Conservation (phyloP, 345 rosid genomes). For the Arabidopsis suecica region DNA sequence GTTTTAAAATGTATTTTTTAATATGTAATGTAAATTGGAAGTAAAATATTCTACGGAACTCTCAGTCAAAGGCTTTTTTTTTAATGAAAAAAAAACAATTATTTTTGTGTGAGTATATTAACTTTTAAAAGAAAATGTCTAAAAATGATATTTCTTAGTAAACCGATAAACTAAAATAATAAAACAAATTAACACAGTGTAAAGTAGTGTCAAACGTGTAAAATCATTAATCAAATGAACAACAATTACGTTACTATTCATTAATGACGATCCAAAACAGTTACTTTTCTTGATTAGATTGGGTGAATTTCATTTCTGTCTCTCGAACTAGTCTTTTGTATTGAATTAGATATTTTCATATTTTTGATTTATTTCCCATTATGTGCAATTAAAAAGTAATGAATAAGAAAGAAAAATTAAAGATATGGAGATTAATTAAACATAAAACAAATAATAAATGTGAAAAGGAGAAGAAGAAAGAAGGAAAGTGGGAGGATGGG, state of each 20-base stretch:
- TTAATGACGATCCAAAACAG: background rate
- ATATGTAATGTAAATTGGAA: background rate
- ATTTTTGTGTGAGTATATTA: background rate
- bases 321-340: background rate
- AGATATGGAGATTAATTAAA: background rate
- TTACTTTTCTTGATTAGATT: conserved; percentile 10
- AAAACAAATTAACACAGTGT: conserved; percentile 3
- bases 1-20: background rate
- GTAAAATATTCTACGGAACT: background rate
- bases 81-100: background rate
- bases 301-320: background rate
- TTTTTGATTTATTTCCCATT: background rate
- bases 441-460: conserved; percentile 27
- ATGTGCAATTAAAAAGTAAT: background rate
- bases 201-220: conserved; percentile 3
- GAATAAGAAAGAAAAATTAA: background rate
- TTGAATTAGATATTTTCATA: conserved; percentile 4
- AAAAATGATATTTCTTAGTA: background rate
- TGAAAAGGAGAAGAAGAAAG: conserved; percentile 20
- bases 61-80: background rate
- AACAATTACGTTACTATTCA: background rate
- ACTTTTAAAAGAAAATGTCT: background rate
- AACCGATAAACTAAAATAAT: background rate
- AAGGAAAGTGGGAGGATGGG: conserved; percentile 55
- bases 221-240: background rate